phyloP scores from a whole-genome alignment of 495 filamentous ascomycete genomes.

The Astrocystis sublimbata region DNA sequence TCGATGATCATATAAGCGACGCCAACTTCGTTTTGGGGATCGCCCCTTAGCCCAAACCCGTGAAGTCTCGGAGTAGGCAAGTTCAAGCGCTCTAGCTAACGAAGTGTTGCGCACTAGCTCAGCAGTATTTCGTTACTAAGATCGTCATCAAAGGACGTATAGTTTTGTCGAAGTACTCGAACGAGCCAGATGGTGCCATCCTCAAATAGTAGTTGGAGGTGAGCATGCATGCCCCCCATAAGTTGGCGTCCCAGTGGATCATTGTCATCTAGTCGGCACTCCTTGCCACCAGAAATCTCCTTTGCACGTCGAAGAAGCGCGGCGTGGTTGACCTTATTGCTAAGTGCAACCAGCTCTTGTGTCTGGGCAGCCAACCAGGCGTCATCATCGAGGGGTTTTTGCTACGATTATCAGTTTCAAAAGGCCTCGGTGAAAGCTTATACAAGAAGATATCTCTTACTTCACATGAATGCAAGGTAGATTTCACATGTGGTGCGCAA shows the following conservation, averaged over 20 bases:
- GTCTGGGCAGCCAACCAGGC: not conserved
- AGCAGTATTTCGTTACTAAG: not conserved
- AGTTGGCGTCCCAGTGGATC: slow-evolving; percentile 16
- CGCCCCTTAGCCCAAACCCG: not conserved
- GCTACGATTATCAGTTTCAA: not conserved
- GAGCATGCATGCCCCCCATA: slow-evolving; percentile 25
- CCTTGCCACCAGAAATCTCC: not conserved
- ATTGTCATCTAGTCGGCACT: not conserved
- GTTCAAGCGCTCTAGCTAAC: not conserved
- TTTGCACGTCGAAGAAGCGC: not conserved
- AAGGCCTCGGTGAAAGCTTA: not conserved
- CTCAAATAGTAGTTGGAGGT: slow-evolving; percentile 18
- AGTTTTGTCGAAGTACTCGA: slow-evolving; percentile 10
- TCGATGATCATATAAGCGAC: not conserved
- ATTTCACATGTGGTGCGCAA: not conserved
- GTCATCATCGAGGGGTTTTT: not conserved
- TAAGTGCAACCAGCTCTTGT: not conserved
- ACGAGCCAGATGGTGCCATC: slow-evolving; percentile 23
- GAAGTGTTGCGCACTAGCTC: not conserved
- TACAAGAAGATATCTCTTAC: not conserved
- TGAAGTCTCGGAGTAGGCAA: not conserved
- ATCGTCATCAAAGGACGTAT: not conserved
- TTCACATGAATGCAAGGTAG: not conserved
- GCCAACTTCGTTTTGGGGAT: not conserved
- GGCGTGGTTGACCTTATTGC: not conserved